A percentile compares a stretch with the other conserved stretches of the same genome.
phyloP scores from a whole-genome alignment of 257 asterid genomes.

The Cruciata laevipes region DNA sequence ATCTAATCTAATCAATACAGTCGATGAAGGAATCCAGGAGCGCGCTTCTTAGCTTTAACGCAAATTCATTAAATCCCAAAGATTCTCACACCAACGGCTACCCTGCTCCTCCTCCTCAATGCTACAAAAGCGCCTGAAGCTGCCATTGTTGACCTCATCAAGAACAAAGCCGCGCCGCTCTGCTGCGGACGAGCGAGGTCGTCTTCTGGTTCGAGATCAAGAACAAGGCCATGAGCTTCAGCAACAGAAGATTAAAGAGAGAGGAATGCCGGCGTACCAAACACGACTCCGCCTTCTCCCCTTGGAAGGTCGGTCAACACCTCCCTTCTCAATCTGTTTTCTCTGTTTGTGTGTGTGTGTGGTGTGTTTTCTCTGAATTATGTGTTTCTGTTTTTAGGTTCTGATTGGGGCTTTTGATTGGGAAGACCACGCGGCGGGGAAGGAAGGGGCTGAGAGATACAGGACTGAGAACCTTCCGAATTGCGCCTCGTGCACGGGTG shows the following conservation, averaged over 20 bases:
- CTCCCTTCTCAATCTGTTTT: background rate
- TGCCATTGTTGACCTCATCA: background rate
- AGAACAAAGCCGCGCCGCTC: background rate
- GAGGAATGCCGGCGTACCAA: slow-evolving; percentile 66
- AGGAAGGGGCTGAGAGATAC: slow-evolving; percentile 75
- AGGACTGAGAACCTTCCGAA: slow-evolving; percentile 79
- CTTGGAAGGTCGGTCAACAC: slow-evolving; percentile 56
- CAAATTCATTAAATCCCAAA: background rate
- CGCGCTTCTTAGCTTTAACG: slow-evolving; percentile 8
- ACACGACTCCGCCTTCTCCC: slow-evolving; percentile 79
- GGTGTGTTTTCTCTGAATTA: background rate
- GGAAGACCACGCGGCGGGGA: slow-evolving; percentile 54
- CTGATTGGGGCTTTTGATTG: slow-evolving; percentile 74
- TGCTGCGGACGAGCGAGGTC: background rate
- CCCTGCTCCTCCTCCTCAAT: background rate
- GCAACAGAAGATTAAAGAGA: slow-evolving; percentile 41
- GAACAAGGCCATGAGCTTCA: slow-evolving; percentile 3
- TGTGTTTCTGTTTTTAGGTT: slow-evolving; percentile 36
- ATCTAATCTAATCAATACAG: background rate
- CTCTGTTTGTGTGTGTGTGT: too few relatives aligned
- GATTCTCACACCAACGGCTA: slow-evolving; percentile 8
- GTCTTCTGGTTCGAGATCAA: slow-evolving; percentile 6
- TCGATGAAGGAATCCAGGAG: background rate
- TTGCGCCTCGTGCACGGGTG: slow-evolving; percentile 62
- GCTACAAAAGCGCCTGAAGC: background rate